Evolutionary conservation across 768 basidiomycete species (phyloP), one percentile per base, ranked within the genome.

Genomic region (Phaeolepiota aurea): DNA sequence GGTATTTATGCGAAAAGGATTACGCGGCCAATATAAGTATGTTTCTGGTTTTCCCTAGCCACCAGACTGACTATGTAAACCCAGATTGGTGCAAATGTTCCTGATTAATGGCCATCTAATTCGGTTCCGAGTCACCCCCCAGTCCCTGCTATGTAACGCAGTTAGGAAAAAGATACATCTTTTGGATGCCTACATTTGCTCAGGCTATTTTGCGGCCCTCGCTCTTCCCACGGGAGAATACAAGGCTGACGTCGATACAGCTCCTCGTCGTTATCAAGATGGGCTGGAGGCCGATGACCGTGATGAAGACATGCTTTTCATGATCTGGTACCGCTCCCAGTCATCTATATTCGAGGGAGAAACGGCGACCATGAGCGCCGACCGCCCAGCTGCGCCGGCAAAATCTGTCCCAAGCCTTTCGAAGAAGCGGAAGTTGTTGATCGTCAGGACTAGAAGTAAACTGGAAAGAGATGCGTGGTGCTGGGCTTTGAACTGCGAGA

Each of bases 391-490:
- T 25, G 51, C 61, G 20, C 37, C 54, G 39, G 40, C 54, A 16
- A 57, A 59, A 41, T 42, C 46, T 5, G 48, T 79, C 22, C 87
- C 74, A 21, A 54, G 63, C 18, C 61, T 81, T 40, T 78, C 69
- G 33, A 69, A 65, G 44, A 79, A 78, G 50, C 64, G 76, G 44
- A 80, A 82, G 55, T 49, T 79, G 41, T 50, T 73, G 12, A 71
- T 91, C 1, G 82, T 85, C 49, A 73, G 79, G 46, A 79, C 84
- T 38, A 69, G 91, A 54, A 90, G 79, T 54, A 79, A 81, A 62
- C 66, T 97, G 25, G 94, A 98, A 59, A 68, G 93, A 20, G 92
- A 98, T 58, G 72, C 82, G 20, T 97, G 93, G 93, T 90, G 90
- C 50, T 96, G 87, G 85, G 89, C 88, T 1, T 62, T 98, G 49